Evolutionary conservation across 1,284 basidiomycete genomes (phyloP), one percentile per base, ranked within the genome.

Genomic region (Meira nashicola): DNA sequence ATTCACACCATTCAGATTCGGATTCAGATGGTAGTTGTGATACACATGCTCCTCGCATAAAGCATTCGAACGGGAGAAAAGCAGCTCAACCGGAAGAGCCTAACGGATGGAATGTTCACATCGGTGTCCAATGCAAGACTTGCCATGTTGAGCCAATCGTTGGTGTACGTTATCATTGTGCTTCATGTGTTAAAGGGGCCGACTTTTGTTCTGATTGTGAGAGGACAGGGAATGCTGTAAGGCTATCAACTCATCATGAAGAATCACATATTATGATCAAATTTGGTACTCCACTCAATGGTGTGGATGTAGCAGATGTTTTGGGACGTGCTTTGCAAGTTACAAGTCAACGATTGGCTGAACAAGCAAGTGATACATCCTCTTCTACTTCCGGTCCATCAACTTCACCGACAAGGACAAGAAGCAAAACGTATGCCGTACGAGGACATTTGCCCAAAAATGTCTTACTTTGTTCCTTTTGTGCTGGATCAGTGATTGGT

Each of bases 181-280:
- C 50, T 8, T 25, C 40, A 12, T 59, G 57, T 14, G 23, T 17
- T 15, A 55, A 47, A 21, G 57, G 57, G 1, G 54, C 38, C 17
- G 57, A 59, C 55, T 57, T 58, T 40, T 59, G 57, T 14, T 19
- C 57, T 21, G 33, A 41, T 19, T 59, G 57, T 19, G 57, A 59
- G 37, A 53, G 39, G 37, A 49, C 21, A 15, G 37, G 40, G 2
- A 19, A 44, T 25, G 40, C 55, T 19, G 21, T 49, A 9, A 28
- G 40, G 1, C 15, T 39, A 19, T 15, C n/a, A 2, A 14, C 25
- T 8, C 17, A 33, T 39, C 57, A 59, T 44, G 33, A 57, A 28
- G 25, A 19, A n/a, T 21, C 52, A 8, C 57, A 59, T 33, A 21
- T 57, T 21, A 33, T 59, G n/a, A 44, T 59, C 50, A 54, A 54